Evolutionary conservation across 495 filamentous ascomycete genomes (phyloP).

Genomic region (Penicillium crystallinum): DNA sequence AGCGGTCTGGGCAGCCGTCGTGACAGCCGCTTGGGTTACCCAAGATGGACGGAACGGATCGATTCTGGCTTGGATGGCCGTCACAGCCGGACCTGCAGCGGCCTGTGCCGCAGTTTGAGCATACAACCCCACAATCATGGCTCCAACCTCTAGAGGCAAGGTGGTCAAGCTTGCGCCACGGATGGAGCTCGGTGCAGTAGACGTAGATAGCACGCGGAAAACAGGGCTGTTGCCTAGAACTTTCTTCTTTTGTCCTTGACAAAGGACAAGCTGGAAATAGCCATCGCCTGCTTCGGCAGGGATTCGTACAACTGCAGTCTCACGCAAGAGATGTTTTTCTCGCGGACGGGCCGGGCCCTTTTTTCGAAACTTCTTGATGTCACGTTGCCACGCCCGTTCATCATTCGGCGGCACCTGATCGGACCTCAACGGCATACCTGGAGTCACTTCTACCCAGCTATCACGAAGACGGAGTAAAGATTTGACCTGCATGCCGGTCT

Average conservation of each 20-base stretch:
- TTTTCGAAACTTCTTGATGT: constrained; percentile 55
- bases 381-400: constrained; percentile 62
- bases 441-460: constrained; percentile 63
- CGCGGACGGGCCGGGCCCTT: constrained; percentile 37
- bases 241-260: constrained; percentile 46
- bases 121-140: constrained; percentile 51
- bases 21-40: constrained; percentile 36
- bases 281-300: constrained; percentile 58
- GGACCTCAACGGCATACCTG: constrained; percentile 38
- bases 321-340: constrained; percentile 47
- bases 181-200: constrained; percentile 51
- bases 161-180: constrained; percentile 60
- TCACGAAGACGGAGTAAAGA: constrained; percentile 50
- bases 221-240: constrained; percentile 58
- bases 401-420: constrained; percentile 44
- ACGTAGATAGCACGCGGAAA: constrained; percentile 60
- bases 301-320: constrained; percentile 59
- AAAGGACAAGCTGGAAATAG: constrained; percentile 61
- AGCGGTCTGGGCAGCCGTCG: constrained; percentile 38
- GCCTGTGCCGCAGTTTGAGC: constrained; percentile 44
- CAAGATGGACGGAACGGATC: constrained; percentile 33
- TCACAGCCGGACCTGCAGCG: constrained; percentile 44
- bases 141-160: constrained; percentile 58
- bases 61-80: constrained; percentile 35
- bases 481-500: constrained; percentile 62